Evolutionary conservation across 805 yeast genomes (phyloP), one percentile per base, ranked within the genome.

Genomic region (Cyberlindnera americana): DNA sequence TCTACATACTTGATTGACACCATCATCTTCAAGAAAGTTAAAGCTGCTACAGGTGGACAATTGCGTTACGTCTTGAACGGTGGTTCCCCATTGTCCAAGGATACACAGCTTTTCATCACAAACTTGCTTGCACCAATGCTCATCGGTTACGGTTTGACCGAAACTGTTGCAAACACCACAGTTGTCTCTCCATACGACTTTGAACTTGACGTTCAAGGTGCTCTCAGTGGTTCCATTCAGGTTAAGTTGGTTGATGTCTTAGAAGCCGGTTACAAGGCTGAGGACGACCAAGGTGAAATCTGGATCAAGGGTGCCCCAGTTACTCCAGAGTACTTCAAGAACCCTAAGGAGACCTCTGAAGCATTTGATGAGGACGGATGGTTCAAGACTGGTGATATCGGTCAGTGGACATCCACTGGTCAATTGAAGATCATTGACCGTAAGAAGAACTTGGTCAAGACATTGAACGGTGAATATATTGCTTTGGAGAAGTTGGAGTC

Each of bases 371-470:
- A 79, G 38, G 84, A 83, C 45, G 90, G 85, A 53, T 93, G 97
- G 97, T 93, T 93, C 72, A 75, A 71, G 60, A 93, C 98, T 24
- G 99, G 99, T 64, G 99, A 93, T 64, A 88, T 93, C 64, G 96
- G 91, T 59, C 89, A 87, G 70, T 88, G 96, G 95, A 75, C 90
- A 30, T 45, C 78, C 19, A 73, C 71, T 49, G 98, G 98, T 50
- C 81, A 78, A 42, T 72, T 93, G 58, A 78, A 75, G 59, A 71
- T 93, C 46, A 85, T 93, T 61, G 99, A 93, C 68, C 84, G 99
- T 62, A 86, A 79, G 72, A 93, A 93, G 80, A 93, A 93, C 64
- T 73, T 93, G 65, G 95, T 93, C 54, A 93, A 93, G 75, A 93
- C 99, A 15, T 73, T 77, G 56, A 91, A 93, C 62, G 99, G 99